Evolutionary conservation across 768 basidiomycete genomes (phyloP).

Genomic region (Kwoniella sp.): DNA sequence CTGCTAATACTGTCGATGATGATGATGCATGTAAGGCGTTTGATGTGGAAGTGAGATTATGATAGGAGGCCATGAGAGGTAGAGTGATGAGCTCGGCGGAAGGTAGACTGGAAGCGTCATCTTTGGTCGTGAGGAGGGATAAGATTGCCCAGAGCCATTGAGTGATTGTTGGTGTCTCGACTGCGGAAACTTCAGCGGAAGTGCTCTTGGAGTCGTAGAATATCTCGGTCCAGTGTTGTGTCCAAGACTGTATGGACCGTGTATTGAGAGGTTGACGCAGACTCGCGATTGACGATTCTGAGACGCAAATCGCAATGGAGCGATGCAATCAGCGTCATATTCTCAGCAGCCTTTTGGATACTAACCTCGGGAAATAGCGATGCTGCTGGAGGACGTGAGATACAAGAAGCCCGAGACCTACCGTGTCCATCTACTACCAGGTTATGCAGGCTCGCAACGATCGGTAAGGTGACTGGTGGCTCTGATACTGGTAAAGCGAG

Average conservation of each 20-base stretch:
- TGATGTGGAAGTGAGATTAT: no score
- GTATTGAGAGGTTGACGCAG: conserved; percentile 5
- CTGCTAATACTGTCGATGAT: not conserved
- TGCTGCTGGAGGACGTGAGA: no score
- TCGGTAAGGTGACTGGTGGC: not conserved
- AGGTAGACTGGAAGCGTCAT: not conserved
- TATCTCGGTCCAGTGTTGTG: not conserved
- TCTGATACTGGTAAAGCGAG: not conserved
- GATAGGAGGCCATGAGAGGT: no score
- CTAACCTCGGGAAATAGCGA: no score
- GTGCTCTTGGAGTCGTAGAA: not conserved
- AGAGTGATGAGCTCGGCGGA: not conserved
- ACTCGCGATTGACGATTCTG: not conserved
- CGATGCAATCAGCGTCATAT: no score
- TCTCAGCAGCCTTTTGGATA: no score
- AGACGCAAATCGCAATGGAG: no score
- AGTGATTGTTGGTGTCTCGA: not conserved
- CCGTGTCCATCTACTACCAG: conserved; percentile 11
- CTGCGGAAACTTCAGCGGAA: not conserved
- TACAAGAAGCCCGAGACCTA: not conserved
- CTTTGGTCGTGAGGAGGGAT: not conserved
- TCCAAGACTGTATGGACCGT: not conserved
- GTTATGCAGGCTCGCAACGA: conserved; percentile 26
- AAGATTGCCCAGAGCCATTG: conserved; percentile 23
- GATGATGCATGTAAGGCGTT: no score